These are phyloP conservation scores for Salix caprea DNA, from an alignment of 345 rosid species.

Conservation along the genomic window DNA sequence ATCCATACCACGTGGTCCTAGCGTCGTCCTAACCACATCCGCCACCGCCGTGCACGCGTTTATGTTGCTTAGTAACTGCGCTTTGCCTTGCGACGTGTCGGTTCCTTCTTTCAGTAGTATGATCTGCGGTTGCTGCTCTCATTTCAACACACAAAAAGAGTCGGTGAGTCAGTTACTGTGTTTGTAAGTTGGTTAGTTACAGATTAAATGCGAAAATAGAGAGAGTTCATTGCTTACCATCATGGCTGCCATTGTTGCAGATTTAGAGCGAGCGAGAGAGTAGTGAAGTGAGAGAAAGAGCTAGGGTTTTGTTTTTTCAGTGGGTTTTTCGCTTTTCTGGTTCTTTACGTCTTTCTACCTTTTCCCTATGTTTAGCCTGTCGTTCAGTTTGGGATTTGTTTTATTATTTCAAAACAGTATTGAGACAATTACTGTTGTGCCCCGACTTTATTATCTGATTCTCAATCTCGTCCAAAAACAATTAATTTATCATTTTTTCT, in stretches of 20 bases:
- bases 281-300: background rate
- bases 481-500: too few species aligned
- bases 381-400: too few species aligned
- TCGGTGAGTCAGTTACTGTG: background rate
- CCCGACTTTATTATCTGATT: too few species aligned
- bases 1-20: slow-evolving; percentile 98
- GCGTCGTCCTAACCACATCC: slow-evolving; percentile 83
- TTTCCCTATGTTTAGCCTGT: background rate
- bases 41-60: slow-evolving; percentile 93
- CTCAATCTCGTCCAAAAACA: too few species aligned
- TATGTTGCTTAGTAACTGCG: slow-evolving; percentile 93
- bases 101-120: slow-evolving; percentile 97
- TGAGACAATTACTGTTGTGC: too few species aligned
- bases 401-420: too few species aligned
- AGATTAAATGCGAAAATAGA: background rate
- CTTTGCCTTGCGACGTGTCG: slow-evolving; percentile 93
- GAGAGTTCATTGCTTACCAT: slow-evolving; percentile 17
- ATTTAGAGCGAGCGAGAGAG: background rate
- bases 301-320: slow-evolving; percentile 10
- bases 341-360: background rate
- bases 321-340: background rate
- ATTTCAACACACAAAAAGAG: background rate
- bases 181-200: background rate
- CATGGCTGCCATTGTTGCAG: slow-evolving; percentile 31
- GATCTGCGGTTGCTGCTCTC: slow-evolving; percentile 95